Conservation (phyloP, 2,329 filamentous ascomycete species). For the Ophiostoma ips region DNA sequence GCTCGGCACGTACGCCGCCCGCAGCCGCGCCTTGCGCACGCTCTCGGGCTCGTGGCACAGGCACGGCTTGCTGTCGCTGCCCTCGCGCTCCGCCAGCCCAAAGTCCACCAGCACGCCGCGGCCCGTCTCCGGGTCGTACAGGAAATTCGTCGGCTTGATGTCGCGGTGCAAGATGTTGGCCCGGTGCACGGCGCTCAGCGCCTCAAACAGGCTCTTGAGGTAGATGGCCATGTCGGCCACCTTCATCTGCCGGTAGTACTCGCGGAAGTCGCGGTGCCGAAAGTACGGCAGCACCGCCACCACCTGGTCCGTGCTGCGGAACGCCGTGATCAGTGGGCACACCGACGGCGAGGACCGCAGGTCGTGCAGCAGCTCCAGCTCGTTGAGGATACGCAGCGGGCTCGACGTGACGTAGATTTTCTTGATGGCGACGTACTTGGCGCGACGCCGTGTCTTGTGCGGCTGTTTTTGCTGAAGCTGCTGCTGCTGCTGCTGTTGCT, state of each 20-base stretch:
- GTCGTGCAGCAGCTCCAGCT: slow-evolving; percentile 84
- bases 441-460: slow-evolving; percentile 25
- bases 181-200: slow-evolving; percentile 68
- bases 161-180: slow-evolving; percentile 83
- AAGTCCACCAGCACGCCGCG: slow-evolving; percentile 96
- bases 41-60: slow-evolving; percentile 57
- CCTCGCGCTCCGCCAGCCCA: slow-evolving; percentile 79
- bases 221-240: slow-evolving; percentile 80
- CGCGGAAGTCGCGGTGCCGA: slow-evolving; percentile 83
- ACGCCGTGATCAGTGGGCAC: slow-evolving; percentile 94
- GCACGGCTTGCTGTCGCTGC: slow-evolving; percentile 65
- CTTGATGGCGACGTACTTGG: slow-evolving; percentile 89
- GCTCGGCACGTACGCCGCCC: slow-evolving; percentile 41
- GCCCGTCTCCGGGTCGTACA: slow-evolving; percentile 70
- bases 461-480: neutral
- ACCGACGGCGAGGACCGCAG: slow-evolving; percentile 71
- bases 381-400: slow-evolving; percentile 84
- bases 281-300: slow-evolving; percentile 93
- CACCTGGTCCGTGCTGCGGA: slow-evolving; percentile 85
- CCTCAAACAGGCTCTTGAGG: slow-evolving; percentile 75
- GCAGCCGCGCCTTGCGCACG: slow-evolving; percentile 46
- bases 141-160: slow-evolving; percentile 95
- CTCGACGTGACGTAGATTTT: slow-evolving; percentile 99
- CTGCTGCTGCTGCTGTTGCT: slow-evolving; percentile 19
- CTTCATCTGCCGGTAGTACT: slow-evolving; percentile 85